phyloP scores from a whole-genome alignment of 345 rosid genomes.

The Cardamine occulta region DNA sequence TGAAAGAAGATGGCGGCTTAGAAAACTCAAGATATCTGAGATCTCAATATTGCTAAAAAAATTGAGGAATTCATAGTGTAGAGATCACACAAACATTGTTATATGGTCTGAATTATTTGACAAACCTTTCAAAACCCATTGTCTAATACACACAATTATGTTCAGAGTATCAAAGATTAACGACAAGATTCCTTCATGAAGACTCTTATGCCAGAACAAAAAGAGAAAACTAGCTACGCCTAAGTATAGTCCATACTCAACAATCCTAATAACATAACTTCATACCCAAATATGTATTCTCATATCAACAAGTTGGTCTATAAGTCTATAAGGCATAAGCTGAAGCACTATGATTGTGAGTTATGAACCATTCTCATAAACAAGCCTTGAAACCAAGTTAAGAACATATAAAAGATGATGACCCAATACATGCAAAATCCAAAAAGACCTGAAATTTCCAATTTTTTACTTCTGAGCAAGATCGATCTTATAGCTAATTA shows the following conservation, averaged over 20 bases:
- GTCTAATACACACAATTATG: too few relatives aligned
- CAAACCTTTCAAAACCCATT: background rate
- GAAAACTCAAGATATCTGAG: background rate
- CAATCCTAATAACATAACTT: background rate
- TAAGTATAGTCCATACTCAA: background rate
- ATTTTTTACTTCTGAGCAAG: background rate
- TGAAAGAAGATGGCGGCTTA: conserved; percentile 7
- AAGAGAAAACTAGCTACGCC: background rate
- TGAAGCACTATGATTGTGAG: background rate
- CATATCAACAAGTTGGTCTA: background rate
- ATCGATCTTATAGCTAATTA: background rate
- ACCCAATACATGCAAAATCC: conserved; percentile 6
- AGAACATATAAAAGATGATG: background rate
- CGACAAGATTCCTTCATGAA: background rate
- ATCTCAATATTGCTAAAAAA: background rate
- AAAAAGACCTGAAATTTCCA: background rate
- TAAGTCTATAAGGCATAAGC: background rate
- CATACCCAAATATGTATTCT: background rate
- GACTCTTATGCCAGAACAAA: background rate
- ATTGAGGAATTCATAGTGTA: background rate
- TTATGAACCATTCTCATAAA: background rate
- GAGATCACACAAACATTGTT: background rate
- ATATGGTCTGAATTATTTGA: background rate
- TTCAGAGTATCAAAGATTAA: background rate
- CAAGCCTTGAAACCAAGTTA: background rate